Base-by-base conservation (phyloP, 371 early-diverging fungal genomes). In the Mortierella sp. region DNA sequence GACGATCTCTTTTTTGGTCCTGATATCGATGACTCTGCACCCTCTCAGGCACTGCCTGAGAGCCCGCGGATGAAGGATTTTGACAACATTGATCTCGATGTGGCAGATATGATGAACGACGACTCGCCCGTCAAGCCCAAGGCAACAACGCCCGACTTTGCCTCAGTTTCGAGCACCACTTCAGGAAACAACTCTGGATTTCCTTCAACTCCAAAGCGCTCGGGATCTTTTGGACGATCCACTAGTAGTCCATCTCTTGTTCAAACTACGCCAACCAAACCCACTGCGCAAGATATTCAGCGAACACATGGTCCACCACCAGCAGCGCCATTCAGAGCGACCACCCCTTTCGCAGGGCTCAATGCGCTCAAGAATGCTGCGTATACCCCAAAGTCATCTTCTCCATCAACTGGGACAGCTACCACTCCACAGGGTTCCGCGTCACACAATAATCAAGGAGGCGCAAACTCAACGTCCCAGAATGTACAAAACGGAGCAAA, bases 31-130 rank as follows among this genome's bases (percentile, higher is more conserved):
- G 86, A 79, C 12, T 12, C 74, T 8, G 48, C 58, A 21, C 72
- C 70, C 24, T 79, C 75, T 16, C 76, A 77, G 10, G 65, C 65
- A 65, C 18, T 65, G 38, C 72, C 77, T 1, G 84, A 84, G 43
- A 84, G 84, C 49, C 82, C 86, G 24, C 82, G 86, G 29, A 76
- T 85, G 74, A 71, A 76, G 16, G 82, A 85, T 18, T 79, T 81
- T 43, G 83, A 83, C 8, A 60, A 75, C 38, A 54, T 83, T 32
- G 77, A 79, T 14, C 41, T 81, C 27, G 79, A 74, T 38, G 24
- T 68, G 16, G 72, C 63, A 38, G 80, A 83, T 10, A 74, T 79
- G 77, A 65, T 80, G 76, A 21, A 43, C 4, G 84, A 77, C 2
- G 81, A 81, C 44, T 84, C 84, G 18, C 81, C 84, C 16, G 71